Percentiles rank a stretch among this genome's conserved stretches.
These are phyloP conservation scores for Chenopodium berlandieri DNA, from an alignment of 148 eudicot species.

Conservation along the genomic window DNA sequence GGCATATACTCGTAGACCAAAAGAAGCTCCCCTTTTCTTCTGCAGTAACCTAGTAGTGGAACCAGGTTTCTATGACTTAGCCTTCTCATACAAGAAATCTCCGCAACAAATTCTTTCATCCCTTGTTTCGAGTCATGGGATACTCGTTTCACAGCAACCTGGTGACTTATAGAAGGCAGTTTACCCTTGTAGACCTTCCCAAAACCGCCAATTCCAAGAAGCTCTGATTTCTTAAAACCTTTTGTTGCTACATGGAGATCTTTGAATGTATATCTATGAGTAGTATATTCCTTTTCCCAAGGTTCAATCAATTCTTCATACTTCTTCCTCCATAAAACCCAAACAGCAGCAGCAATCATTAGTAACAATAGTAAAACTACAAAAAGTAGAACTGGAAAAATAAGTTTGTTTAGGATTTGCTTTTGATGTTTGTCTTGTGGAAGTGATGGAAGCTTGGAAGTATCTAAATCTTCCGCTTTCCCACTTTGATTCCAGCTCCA, in stretches of 20 bases:
- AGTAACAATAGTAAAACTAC: conserved; percentile 10
- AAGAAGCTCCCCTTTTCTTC: conserved; percentile 41
- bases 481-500: conserved; percentile 37
- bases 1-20: conserved; percentile 48
- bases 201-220: conserved; percentile 43
- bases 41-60: conserved; percentile 45
- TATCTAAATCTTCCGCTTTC: conserved; percentile 23
- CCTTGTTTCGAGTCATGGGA: conserved; percentile 46
- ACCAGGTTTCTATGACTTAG: conserved; percentile 46
- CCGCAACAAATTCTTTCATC: conserved; percentile 38
- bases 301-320: conserved; percentile 29
- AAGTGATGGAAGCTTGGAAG: conserved; percentile 24
- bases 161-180: conserved; percentile 17
- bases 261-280: conserved; percentile 29
- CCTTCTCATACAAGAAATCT: conserved; percentile 38
- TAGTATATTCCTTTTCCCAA: conserved; percentile 30
- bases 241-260: conserved; percentile 40
- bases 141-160: conserved; percentile 40
- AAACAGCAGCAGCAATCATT: conserved; percentile 20
- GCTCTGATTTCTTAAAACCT: conserved; percentile 35
- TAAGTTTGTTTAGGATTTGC: conserved; percentile 1
- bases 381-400: conserved; percentile 14
- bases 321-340: conserved; percentile 20
- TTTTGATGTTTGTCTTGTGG: conserved; percentile 1
- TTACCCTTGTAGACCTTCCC: conserved; percentile 49